Conservation (phyloP, 768 basidiomycete genomes). For the Cystofilobasidium capitatum region DNA sequence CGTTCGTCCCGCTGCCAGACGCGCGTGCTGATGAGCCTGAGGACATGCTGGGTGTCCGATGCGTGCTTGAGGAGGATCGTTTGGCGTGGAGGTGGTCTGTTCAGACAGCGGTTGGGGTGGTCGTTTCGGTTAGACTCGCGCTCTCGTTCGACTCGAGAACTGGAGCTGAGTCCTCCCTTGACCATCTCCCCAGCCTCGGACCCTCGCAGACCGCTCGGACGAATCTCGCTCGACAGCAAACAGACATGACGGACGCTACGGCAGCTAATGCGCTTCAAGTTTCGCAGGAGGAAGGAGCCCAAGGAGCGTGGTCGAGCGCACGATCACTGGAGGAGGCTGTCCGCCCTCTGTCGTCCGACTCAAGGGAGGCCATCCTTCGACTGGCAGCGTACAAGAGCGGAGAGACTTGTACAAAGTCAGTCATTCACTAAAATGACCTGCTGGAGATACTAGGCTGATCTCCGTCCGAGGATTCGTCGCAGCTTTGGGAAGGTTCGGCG, state of each 20-base stretch:
- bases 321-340: not conserved
- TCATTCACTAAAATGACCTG: not conserved
- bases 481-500: conserved; percentile 20
- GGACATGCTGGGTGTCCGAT: not conserved
- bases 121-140: no score
- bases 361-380: not conserved
- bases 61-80: not conserved
- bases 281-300: no score
- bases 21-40: not conserved
- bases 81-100: no score
- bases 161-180: no score
- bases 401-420: not conserved
- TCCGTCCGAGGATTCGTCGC: not conserved
- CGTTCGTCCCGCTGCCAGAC: conserved; percentile 4
- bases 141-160: no score
- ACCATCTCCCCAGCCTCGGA: no score
- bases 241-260: no score
- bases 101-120: no score
- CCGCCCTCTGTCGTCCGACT: not conserved
- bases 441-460: not conserved
- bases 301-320: not conserved
- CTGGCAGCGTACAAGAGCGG: not conserved
- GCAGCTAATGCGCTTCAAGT: no score
- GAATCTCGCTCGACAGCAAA: no score
- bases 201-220: no score